Evolutionary conservation across 2,329 filamentous ascomycete species (phyloP).

Genomic region (Trichoderma harzianum): DNA sequence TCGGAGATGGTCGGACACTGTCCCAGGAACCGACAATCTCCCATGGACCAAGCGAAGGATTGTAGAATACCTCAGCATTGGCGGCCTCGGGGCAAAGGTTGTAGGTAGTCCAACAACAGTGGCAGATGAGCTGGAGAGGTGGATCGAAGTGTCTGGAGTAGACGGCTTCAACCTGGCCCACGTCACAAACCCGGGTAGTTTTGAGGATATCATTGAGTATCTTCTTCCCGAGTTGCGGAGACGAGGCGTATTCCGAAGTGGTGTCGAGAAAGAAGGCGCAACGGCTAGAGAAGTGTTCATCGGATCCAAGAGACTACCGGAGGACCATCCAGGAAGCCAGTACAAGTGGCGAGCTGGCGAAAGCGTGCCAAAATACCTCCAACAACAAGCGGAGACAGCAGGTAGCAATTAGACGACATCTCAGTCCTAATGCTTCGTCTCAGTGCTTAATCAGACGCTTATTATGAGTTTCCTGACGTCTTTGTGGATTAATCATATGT

Average conservation of each 20-base stretch:
- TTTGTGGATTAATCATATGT: not conserved
- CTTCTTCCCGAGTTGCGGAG: slow-evolving; percentile 58
- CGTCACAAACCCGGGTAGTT: slow-evolving; percentile 50
- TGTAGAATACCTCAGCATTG: slow-evolving; percentile 52
- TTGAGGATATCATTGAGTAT: slow-evolving; percentile 60
- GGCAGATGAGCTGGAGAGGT: slow-evolving; percentile 46
- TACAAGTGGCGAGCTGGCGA: slow-evolving; percentile 21
- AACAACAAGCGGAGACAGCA: not conserved
- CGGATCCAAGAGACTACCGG: slow-evolving; percentile 17
- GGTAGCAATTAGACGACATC: not conserved
- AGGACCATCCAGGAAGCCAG: slow-evolving; percentile 20
- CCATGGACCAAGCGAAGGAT: slow-evolving; percentile 56
- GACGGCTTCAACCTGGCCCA: slow-evolving; percentile 41
- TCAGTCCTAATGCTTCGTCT: not conserved
- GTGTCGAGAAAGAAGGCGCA: slow-evolving; percentile 18
- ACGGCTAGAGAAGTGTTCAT: slow-evolving; percentile 22
- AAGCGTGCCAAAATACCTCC: not conserved
- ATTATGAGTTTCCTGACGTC: too few relatives aligned
- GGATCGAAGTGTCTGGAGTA: slow-evolving; percentile 35
- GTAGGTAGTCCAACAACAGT: slow-evolving; percentile 45
- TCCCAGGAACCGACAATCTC: slow-evolving; percentile 18
- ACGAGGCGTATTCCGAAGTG: slow-evolving; percentile 17
- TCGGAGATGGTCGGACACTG: slow-evolving; percentile 20
- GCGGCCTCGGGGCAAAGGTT: slow-evolving; percentile 45
- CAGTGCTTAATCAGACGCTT: not conserved